Base-by-base conservation (phyloP, 2,329 filamentous ascomycete species). In the Sporothrix dimorphospora region DNA sequence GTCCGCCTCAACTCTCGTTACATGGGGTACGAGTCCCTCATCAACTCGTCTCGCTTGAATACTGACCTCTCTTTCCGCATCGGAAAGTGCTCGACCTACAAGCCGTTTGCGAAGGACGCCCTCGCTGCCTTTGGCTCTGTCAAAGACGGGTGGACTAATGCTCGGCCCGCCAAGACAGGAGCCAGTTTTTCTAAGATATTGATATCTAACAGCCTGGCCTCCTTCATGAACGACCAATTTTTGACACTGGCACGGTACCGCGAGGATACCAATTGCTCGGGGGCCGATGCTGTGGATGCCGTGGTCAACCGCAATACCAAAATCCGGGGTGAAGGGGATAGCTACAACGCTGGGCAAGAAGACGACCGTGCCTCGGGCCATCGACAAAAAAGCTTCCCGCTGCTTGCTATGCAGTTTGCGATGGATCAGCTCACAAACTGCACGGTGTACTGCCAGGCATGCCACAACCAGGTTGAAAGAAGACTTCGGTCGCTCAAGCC, bases 371-470 rank as follows among this genome's bases (percentile, higher is more conserved):
- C 27, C 16, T 1, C 24, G 11, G 27, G 30, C 16, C 14, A 14
- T 30, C 1, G 21, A 8, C 19, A 38, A 7, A 70, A 38, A 14
- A 90, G 87, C 61, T 81, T 89, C 47, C 86, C 87, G 1, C 79
- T 91, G 38, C 75, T 88, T 38, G 85, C 86, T 1, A 92, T 93
- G 85, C 92, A 97, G 75, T 96, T 94, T 76, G 85, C 90, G 0
- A 83, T 97, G 34, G 89, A 91, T 1, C 92, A 94, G 77, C 89
- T 97, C 73, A 87, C 92, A 8, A 90, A 89, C 72, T 97, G 93
- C 79, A 94, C 92, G 0, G 90, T 96, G 70, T 97, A 95, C 79
- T 98, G 94, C 79, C 86, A 97, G 71, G 90, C 94, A 30, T 98
- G 94, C 77, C 92, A 97, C 79, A 87, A 87, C 75, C 90, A 86